Evolutionary conservation across 192 early-diverging fungal species (phyloP).

Genomic region (Backusella westeae): DNA sequence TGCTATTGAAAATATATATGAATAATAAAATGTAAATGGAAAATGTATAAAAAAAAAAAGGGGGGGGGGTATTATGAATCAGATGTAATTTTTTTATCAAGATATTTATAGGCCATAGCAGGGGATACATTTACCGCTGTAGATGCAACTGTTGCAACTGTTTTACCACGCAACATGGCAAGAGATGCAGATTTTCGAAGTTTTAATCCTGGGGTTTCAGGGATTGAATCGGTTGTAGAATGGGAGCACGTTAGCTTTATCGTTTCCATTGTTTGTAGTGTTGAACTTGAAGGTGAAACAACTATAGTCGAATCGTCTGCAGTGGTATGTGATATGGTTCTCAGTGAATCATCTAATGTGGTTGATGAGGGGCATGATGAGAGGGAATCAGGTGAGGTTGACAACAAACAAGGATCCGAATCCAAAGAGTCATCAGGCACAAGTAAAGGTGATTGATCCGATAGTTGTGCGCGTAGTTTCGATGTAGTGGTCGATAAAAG

Average conservation of each 20-base stretch:
- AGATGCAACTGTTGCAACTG: conserved; percentile 22
- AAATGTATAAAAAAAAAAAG: background rate
- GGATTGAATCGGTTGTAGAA: background rate
- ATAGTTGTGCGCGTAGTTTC: background rate
- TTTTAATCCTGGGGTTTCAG: background rate
- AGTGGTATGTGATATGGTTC: background rate
- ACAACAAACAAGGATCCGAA: background rate
- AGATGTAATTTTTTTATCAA: background rate
- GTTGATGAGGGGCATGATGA: background rate
- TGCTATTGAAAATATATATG: background rate
- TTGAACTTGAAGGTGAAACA: background rate
- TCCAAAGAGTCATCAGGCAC: background rate
- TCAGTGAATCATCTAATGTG: background rate
- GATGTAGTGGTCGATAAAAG: background rate
- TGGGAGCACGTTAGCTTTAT: background rate
- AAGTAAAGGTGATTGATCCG: background rate
- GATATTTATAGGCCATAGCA: background rate
- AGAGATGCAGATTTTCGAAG: conserved; percentile 14
- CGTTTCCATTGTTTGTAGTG: background rate
- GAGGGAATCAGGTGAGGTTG: background rate
- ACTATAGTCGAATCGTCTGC: background rate
- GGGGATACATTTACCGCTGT: conserved; percentile 16
- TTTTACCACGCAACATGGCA: conserved; percentile 19
- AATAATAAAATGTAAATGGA: background rate
- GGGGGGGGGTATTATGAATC: background rate